These are phyloP conservation scores for Globisporangium mamillatum DNA, from an alignment of 352 stramenopile genomes.

Conservation along the genomic window DNA sequence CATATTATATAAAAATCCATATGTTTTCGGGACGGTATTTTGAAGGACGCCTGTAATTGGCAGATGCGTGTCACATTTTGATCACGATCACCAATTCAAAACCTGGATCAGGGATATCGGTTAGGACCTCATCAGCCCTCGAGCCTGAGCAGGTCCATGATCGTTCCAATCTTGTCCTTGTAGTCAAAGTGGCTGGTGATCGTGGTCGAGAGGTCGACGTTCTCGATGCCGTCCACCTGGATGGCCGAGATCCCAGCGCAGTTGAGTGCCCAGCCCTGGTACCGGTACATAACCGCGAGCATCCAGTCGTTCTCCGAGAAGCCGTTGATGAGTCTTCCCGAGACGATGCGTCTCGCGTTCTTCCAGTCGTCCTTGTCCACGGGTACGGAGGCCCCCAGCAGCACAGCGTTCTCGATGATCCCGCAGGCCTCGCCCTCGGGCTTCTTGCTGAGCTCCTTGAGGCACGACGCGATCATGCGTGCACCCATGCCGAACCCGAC, in stretches of 20 bases:
- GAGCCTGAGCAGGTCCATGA: conserved; percentile 72
- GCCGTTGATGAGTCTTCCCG: conserved; percentile 87
- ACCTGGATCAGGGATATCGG: neutral
- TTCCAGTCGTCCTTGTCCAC: conserved; percentile 68
- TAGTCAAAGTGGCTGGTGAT: conserved; percentile 85
- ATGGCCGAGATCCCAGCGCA: conserved; percentile 68
- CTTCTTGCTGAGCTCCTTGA: conserved; percentile 81
- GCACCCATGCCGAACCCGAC: conserved; percentile 89
- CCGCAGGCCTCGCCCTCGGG: conserved; percentile 47
- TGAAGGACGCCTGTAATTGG: too few relatives aligned
- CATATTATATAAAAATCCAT: too few relatives aligned
- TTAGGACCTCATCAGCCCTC: conserved; percentile 20
- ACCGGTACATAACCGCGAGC: conserved; percentile 89
- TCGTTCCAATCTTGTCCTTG: conserved; percentile 83
- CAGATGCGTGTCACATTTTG: neutral
- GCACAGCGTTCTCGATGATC: conserved; percentile 86
- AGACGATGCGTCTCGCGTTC: conserved; percentile 62
- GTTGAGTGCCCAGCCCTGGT: conserved; percentile 78
- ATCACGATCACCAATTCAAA: neutral
- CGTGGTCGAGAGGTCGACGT: conserved; percentile 75
- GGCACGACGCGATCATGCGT: conserved; percentile 85
- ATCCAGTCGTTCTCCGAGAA: conserved; percentile 91
- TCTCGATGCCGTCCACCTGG: conserved; percentile 72
- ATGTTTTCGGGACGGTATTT: too few relatives aligned
- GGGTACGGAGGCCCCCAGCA: conserved; percentile 79